Evolutionary conservation across 192 early-diverging fungal species (phyloP), one percentile per base, ranked within the genome.

Genomic region (Umbelopsis sp.): DNA sequence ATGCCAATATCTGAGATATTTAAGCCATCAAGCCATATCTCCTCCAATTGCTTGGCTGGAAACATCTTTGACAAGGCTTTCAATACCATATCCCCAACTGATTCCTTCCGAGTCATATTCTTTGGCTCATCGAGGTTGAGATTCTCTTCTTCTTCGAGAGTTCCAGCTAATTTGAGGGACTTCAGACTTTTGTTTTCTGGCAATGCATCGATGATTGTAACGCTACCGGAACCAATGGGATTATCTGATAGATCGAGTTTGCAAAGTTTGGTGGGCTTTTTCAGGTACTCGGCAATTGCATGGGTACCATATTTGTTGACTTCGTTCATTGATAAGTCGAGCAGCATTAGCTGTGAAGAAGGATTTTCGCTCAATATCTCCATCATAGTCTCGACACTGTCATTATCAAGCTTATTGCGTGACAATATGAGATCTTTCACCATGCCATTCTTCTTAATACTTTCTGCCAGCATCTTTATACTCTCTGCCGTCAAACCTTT

Each of bases 171-270:
- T 35, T 82, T 71, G 20, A 85, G 48, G 20, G 71, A 49, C 3
- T 69, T 69, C 6, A 85, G 46, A 4, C 23, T 64, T 18, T 58
- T 76, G 61, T 81, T 81, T 11, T 61, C 50, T n/a, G 65, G 67
- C 22, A 84, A 76, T 9, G 78, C 74, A 4, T 53, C 3, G 21
- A 76, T 82, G 2, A 85, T 64, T 1, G 72, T 69, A 7, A 41
- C 66, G 41, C 80, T 80, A 23, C 80, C 82, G 18, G 76, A 76
- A 35, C 80, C 75, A 8, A 85, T 55, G 12, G 80, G 78, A 33
- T 85, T 85, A 11, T 85, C 84, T 0, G 80, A 81, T 35, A 85
- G 30, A 71, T 85, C 82, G 23, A 85, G 73, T 49, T 83, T 80
- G 21, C 55, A 67, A 13, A 83, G 22, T 1, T 49, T 64, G 16